A percentile compares a stretch with the other conserved stretches of the same genome.
phyloP scores from a whole-genome alignment of 495 filamentous ascomycete species.

The Zalerion maritima region DNA sequence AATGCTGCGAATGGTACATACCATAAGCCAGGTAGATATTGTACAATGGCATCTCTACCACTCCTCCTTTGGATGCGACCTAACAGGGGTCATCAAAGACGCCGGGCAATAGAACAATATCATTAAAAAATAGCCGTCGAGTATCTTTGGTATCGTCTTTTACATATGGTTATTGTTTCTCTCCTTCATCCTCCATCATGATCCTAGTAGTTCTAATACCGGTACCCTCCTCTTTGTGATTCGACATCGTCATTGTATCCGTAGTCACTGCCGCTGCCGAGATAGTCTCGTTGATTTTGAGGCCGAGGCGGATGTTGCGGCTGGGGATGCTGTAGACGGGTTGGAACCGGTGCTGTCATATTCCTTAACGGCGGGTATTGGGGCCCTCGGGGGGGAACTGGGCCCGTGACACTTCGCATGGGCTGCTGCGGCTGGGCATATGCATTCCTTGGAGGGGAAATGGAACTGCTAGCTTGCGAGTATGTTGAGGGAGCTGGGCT shows the following conservation, averaged over 20 bases:
- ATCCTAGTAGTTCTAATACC: too few relatives aligned
- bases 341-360: constrained; percentile 34
- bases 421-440: constrained; percentile 15
- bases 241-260: constrained; percentile 21
- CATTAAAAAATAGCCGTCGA: too few relatives aligned
- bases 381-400: constrained; percentile 18
- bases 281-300: constrained; percentile 9
- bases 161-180: too few relatives aligned
- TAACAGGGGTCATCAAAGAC: too few relatives aligned
- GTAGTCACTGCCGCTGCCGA: constrained; percentile 14
- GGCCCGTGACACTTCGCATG: constrained; percentile 24
- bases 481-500: constrained; percentile 21
- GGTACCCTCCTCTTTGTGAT: constrained; percentile 15
- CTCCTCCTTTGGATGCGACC: too few relatives aligned
- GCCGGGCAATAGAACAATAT: too few relatives aligned
- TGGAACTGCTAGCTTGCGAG: constrained; percentile 15
- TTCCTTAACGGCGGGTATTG: constrained; percentile 28
- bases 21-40: too few relatives aligned
- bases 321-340: constrained; percentile 11
- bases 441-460: constrained; percentile 10
- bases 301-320: constrained; percentile 12
- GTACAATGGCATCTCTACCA: too few relatives aligned
- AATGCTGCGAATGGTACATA: too few relatives aligned
- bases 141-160: too few relatives aligned
- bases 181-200: too few relatives aligned